phyloP scores from a whole-genome alignment of 768 basidiomycete genomes.

The Leccinellum luteum region DNA sequence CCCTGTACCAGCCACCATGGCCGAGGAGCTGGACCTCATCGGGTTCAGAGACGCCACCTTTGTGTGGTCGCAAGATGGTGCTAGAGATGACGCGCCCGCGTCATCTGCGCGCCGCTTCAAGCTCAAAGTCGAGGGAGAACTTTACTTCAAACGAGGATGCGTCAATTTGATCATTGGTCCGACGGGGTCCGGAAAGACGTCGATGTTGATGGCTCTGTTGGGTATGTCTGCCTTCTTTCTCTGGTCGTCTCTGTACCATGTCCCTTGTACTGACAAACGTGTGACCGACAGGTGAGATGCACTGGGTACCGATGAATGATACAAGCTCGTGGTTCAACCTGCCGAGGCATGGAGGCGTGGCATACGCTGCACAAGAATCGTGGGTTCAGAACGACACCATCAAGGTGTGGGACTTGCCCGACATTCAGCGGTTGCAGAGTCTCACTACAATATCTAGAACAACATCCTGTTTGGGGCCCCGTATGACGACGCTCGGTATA shows the following conservation, averaged over 20 bases:
- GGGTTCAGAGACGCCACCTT: constrained; percentile 2
- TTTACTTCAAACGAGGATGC: background rate
- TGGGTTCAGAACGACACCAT: constrained; percentile 7
- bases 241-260: background rate
- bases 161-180: constrained; percentile 3
- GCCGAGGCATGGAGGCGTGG: background rate
- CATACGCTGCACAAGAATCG: constrained; percentile 1
- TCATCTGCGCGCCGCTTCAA: background rate
- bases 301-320: background rate
- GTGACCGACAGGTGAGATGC: constrained; percentile 2
- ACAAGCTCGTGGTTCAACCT: constrained; percentile 1
- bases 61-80: background rate
- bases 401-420: background rate
- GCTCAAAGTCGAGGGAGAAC: background rate
- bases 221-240: background rate
- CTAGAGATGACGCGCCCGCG: background rate
- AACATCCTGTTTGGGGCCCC: background rate
- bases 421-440: background rate
- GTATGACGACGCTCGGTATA: background rate
- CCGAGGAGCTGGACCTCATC: background rate
- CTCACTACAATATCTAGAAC: background rate
- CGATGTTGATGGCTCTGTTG: constrained; percentile 3
- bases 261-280: background rate
- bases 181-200: constrained; percentile 3
- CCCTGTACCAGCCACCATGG: background rate